A percentile compares a stretch with the other conserved stretches of the same genome.
Conservation (phyloP, 2,329 filamentous ascomycete genomes). For the Arthroderma sp. region DNA sequence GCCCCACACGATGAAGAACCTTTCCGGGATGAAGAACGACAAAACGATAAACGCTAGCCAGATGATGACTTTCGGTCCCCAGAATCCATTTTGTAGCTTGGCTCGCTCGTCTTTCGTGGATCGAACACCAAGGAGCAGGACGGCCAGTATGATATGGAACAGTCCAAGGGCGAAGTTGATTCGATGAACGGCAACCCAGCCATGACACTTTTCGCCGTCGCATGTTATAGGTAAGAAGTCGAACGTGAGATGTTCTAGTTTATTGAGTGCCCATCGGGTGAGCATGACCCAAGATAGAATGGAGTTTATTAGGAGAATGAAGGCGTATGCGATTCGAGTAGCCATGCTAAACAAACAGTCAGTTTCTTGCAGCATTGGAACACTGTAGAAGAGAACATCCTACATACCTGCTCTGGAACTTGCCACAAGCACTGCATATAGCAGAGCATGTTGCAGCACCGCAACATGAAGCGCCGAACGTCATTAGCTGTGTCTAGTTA, state of each 20-base stretch:
- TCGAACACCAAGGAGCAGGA: conserved; percentile 73
- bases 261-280: conserved; percentile 95
- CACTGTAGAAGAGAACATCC: neutral
- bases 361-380: neutral
- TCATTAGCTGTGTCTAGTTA: conserved; percentile 10
- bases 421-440: conserved; percentile 88
- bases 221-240: conserved; percentile 96
- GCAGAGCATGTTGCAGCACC: conserved; percentile 94
- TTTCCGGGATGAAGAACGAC: conserved; percentile 90
- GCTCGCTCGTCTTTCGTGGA: conserved; percentile 81
- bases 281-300: conserved; percentile 99
- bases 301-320: conserved; percentile 91
- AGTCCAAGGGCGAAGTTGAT: conserved; percentile 96
- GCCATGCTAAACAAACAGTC: conserved; percentile 55
- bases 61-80: conserved; percentile 86
- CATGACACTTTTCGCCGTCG: conserved; percentile 78
- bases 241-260: conserved; percentile 78
- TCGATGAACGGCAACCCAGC: conserved; percentile 90
- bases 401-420: conserved; percentile 80
- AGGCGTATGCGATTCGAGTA: conserved; percentile 89
- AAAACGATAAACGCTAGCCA: conserved; percentile 81
- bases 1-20: conserved; percentile 90
- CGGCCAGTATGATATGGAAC: conserved; percentile 78
- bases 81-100: conserved; percentile 91
- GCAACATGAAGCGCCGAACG: conserved; percentile 75